Percentiles rank a stretch among this genome's conserved stretches.
These are phyloP conservation scores for Solanum lycopersicoides DNA, from an alignment of 257 asterid genomes.

Conservation along the genomic window DNA sequence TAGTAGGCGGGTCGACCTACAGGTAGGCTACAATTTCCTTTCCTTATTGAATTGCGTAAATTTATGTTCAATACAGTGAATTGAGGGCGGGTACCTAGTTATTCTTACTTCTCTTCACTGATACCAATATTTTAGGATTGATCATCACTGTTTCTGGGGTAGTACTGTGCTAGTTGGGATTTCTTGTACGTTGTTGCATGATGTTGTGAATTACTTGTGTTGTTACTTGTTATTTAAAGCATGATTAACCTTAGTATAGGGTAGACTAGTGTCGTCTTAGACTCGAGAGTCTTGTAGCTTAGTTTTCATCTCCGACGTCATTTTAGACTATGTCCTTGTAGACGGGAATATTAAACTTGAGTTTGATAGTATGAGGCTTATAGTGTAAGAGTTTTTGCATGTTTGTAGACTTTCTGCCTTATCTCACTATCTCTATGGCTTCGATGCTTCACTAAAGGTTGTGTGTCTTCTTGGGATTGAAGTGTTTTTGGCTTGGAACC, in stretches of 20 bases:
- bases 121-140: not conserved
- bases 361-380: too few relatives aligned
- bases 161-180: not conserved
- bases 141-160: not conserved
- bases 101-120: not conserved
- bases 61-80: not conserved
- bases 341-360: not conserved
- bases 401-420: not conserved
- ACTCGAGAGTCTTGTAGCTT: not conserved
- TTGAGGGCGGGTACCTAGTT: not conserved
- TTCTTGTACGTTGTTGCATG: not conserved
- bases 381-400: too few relatives aligned
- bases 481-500: not conserved
- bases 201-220: not conserved
- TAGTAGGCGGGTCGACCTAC: too few relatives aligned
- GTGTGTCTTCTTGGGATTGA: not conserved
- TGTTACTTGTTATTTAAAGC: too few relatives aligned
- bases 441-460: accelerated
- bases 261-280: not conserved
- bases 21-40: too few relatives aligned
- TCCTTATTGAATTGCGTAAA: too few relatives aligned
- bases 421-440: not conserved
- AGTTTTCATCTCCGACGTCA: not conserved
- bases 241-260: not conserved
- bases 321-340: too few relatives aligned